Evolutionary conservation across 2,329 filamentous ascomycete species (phyloP), one percentile per base, ranked within the genome.

Genomic region (Pseudogymnoascus sp.): DNA sequence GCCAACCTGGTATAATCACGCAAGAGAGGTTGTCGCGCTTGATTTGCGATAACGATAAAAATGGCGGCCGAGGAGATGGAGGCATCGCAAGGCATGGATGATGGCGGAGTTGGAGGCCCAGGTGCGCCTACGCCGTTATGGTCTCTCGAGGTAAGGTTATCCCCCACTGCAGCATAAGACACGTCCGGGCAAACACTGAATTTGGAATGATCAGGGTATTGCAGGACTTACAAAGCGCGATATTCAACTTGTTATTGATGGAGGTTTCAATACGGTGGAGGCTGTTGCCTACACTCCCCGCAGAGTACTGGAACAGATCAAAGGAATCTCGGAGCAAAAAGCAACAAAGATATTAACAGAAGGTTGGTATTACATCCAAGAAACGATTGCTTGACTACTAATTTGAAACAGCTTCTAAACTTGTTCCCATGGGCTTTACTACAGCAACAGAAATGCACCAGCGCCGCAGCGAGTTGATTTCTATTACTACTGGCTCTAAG

Each of bases 401-500:
- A 50, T 7, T 9, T 47, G 38, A 8, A 22, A 58, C 67, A 95
- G 93, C 93, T 28, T 92, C 91, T 1, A 99, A 97, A 74, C 83
- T 97, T 59, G 94, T 99, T 0, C 94, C 94, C 0, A 96, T 99
- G 92, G 94, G 94, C 41, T 99, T 99, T 73, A 99, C 95, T 1
- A 99, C 94, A 0, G 94, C 94, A 3, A 99, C 94, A 0, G 95
- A 99, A 76, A 99, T 99, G 92, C 95, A 99, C 72, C 90, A 93
- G 68, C 88, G 94, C 65, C 86, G 95, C 74, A 97, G 91, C 74
- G 94, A 97, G 75, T 83, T 99, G 62, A 99, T 99, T 67, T 97
- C 92, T 12, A 96, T 99, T 67, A 97, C 94, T 3, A 99, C 94
- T 2, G 94, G 95, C 62, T 97, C 94, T 7, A 99, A 99, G 77